Percentiles rank a stretch among this genome's conserved stretches.
Evolutionary conservation across 257 asterid genomes (phyloP).

Genomic region (Jaltomata sinuosa): DNA sequence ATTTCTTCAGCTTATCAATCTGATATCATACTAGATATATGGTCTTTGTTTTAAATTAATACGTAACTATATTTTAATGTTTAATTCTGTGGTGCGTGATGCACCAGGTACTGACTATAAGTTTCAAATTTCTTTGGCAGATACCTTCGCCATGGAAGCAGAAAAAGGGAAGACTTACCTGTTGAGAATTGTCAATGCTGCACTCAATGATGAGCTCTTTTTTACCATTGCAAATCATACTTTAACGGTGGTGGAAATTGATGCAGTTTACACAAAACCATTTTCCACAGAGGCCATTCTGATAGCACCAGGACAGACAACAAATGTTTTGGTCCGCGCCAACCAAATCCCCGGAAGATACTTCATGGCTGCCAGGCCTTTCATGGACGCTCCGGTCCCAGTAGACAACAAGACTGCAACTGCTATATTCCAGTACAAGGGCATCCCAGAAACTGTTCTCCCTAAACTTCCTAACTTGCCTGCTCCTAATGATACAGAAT

Average conservation of each 20-base stretch:
- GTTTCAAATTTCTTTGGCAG: constrained; percentile 14
- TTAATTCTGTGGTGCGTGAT: not conserved
- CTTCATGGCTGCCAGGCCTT: constrained; percentile 27
- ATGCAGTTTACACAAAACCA: constrained; percentile 17
- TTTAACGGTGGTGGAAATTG: constrained; percentile 33
- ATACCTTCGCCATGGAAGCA: constrained; percentile 32
- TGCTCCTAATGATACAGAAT: constrained; percentile 26
- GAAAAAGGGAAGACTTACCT: not conserved
- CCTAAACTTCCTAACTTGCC: constrained; percentile 31
- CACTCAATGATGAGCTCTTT: constrained; percentile 43
- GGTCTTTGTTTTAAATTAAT: not conserved
- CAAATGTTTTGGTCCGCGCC: constrained; percentile 36
- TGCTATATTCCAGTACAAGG: constrained; percentile 40
- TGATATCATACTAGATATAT: not conserved
- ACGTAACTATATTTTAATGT: not conserved
- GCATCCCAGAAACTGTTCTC: constrained; percentile 17
- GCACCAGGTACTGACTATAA: not conserved
- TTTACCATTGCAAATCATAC: constrained; percentile 41
- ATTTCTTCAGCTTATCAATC: not conserved
- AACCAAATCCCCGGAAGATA: constrained; percentile 10
- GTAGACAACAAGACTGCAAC: constrained; percentile 47
- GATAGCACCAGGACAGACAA: constrained; percentile 12
- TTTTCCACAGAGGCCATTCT: constrained; percentile 33
- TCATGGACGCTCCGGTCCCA: constrained; percentile 34
- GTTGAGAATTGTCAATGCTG: not conserved